Conservation (phyloP, 441 rosid species). For the Codiaeum variegatum region DNA sequence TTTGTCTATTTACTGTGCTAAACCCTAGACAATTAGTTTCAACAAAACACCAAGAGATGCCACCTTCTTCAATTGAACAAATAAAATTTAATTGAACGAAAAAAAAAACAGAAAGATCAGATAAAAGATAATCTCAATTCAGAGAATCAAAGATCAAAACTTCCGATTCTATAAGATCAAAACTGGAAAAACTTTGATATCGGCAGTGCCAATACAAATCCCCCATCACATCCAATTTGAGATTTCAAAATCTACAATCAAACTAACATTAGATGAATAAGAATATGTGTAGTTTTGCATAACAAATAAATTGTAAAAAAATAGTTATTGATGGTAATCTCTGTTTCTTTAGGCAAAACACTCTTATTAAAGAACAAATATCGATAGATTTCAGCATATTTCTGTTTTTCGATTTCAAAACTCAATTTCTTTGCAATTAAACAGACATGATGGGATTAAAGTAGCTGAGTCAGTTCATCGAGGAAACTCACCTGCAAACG, state of each 20-base stretch:
- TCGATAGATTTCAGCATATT: neutral
- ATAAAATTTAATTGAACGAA: neutral
- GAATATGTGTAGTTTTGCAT: too few species aligned
- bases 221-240: neutral
- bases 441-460: conserved; percentile 11
- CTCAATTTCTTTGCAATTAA: neutral
- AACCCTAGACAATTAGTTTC: neutral
- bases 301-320: too few species aligned
- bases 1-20: too few species aligned
- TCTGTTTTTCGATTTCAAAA: neutral
- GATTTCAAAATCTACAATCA: neutral
- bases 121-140: neutral
- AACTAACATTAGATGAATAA: neutral
- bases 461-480: conserved; percentile 26
- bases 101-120: neutral
- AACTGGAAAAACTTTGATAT: neutral
- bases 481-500: too few species aligned
- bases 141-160: neutral
- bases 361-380: neutral
- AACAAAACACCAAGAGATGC: neutral
- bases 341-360: neutral
- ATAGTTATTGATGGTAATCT: neutral
- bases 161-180: neutral
- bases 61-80: neutral
- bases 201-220: neutral